These are phyloP conservation scores for Plasmodium inui DNA, from an alignment of 169 alveolate genomes.

Conservation along the genomic window DNA sequence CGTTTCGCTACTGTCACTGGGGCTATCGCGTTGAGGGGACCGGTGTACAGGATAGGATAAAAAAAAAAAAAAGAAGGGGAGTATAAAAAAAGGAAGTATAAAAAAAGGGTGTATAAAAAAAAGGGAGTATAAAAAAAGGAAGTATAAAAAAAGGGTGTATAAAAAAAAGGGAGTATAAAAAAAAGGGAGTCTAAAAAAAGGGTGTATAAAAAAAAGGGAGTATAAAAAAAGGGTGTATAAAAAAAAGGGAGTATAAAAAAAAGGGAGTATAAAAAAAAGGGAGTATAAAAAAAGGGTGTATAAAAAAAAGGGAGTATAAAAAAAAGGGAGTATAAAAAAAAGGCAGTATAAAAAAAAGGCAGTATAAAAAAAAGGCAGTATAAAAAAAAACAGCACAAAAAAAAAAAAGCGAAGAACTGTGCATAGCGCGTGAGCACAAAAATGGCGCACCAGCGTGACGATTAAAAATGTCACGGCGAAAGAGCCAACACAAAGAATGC, in stretches of 20 bases:
- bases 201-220: not conserved
- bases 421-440: not conserved
- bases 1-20: not conserved
- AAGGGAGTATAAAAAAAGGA: not conserved
- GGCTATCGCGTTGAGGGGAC: not conserved
- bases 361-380: not conserved
- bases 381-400: not conserved
- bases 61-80: too few relatives aligned
- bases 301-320: not conserved
- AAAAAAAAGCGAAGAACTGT: not conserved
- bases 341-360: not conserved
- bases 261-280: not conserved
- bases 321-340: not conserved
- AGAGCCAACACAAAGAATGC: not conserved
- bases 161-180: not conserved
- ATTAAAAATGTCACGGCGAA: not conserved
- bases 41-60: not conserved
- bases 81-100: not conserved
- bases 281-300: not conserved
- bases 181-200: not conserved
- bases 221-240: too few relatives aligned
- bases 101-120: not conserved
- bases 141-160: not conserved
- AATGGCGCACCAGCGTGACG: not conserved
- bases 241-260: not conserved